Percentiles rank a stretch among this genome's conserved stretches.
These are phyloP conservation scores for Novymonas esmeraldas DNA, from an alignment of 208 protist genomes.

Conservation along the genomic window DNA sequence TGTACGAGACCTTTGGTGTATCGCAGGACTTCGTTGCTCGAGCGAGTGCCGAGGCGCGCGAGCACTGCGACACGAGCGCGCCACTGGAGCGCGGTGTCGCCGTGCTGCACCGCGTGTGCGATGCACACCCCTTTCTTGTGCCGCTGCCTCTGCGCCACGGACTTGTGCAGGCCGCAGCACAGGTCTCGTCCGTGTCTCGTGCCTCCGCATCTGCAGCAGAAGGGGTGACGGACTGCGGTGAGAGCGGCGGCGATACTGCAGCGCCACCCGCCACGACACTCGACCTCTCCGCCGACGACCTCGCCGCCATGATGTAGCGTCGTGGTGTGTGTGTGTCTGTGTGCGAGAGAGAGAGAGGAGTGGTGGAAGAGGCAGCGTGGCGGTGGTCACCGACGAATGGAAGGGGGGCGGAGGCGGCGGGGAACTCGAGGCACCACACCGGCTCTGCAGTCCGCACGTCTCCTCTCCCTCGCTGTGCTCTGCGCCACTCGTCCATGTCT, in stretches of 20 bases:
- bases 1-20: slow-evolving; percentile 52
- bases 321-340: too few relatives aligned
- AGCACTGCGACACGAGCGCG: background rate
- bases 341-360: too few relatives aligned
- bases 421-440: too few relatives aligned
- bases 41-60: background rate
- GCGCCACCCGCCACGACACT: background rate
- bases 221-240: background rate
- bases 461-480: too few relatives aligned
- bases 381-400: too few relatives aligned
- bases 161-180: background rate
- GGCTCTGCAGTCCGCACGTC: too few relatives aligned
- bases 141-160: slow-evolving; percentile 17
- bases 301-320: slow-evolving; percentile 21
- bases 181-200: background rate
- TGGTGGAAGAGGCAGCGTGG: too few relatives aligned
- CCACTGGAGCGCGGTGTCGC: background rate
- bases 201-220: background rate
- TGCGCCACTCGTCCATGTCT: too few relatives aligned
- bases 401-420: too few relatives aligned
- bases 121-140: slow-evolving; percentile 17
- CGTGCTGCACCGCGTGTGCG: slow-evolving; percentile 5
- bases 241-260: too few relatives aligned
- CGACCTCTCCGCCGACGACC: slow-evolving; percentile 26
- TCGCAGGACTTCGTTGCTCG: slow-evolving; percentile 27